A percentile compares a stretch with the other conserved stretches of the same genome.
These are phyloP conservation scores for Beauveria scarabaeidicola DNA, from an alignment of 2,329 filamentous ascomycete species.

Conservation along the genomic window DNA sequence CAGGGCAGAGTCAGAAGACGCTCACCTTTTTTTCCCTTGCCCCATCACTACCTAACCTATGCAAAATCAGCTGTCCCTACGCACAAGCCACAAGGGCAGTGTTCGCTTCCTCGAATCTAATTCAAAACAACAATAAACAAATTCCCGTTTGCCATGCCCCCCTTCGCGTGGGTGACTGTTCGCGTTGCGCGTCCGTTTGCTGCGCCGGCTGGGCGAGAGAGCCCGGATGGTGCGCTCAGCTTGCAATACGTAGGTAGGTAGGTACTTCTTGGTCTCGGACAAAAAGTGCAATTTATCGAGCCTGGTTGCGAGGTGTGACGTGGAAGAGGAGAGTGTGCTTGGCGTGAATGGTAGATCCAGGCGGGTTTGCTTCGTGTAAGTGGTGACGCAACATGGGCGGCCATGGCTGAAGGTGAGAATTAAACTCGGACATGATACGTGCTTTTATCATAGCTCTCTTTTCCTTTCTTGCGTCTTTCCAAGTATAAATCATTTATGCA, in stretches of 20 bases:
- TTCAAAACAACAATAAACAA: slow-evolving; percentile 4
- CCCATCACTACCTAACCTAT: background rate
- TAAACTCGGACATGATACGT: too few relatives aligned
- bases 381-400: background rate
- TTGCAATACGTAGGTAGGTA: background rate
- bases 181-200: background rate
- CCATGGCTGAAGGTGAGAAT: background rate
- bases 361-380: background rate
- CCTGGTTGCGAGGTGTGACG: background rate
- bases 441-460: too few relatives aligned
- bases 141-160: background rate
- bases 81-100: background rate
- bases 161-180: background rate
- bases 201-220: background rate
- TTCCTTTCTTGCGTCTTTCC: too few relatives aligned
- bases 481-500: background rate
- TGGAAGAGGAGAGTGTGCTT: background rate
- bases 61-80: background rate
- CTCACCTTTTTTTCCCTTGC: background rate
- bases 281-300: too few relatives aligned
- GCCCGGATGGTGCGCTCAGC: background rate
- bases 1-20: background rate
- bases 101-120: background rate
- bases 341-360: background rate
- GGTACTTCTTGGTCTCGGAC: too few relatives aligned